These are phyloP conservation scores for Russula virescens DNA, from an alignment of 768 basidiomycete genomes.

Conservation along the genomic window DNA sequence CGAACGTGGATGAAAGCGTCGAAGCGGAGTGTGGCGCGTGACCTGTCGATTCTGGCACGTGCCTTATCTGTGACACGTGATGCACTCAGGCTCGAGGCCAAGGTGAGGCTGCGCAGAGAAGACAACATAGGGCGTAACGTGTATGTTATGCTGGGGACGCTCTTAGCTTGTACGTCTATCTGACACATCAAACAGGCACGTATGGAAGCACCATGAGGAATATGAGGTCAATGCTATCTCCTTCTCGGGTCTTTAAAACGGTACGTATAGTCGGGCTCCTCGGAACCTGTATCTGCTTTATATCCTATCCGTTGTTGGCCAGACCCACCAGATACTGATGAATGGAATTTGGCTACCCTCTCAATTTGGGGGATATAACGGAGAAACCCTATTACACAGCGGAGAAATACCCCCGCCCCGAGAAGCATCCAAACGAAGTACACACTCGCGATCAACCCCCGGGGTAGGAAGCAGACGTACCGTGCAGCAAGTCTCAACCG, in stretches of 20 bases:
- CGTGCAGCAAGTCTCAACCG: not conserved
- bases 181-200: constrained; percentile 23
- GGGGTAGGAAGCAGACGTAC: not conserved
- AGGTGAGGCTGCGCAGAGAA: not conserved
- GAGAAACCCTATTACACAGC: constrained; percentile 3
- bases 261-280: constrained; percentile 12
- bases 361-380: not conserved
- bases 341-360: not conserved
- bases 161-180: constrained; percentile 21
- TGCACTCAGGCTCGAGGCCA: not conserved
- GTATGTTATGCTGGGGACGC: not conserved
- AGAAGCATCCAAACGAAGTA: constrained; percentile 7
- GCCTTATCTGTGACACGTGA: constrained; percentile 16
- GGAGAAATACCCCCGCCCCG: not conserved
- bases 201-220: constrained; percentile 23
- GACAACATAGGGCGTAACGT: no score
- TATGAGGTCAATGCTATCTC: constrained; percentile 22
- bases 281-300: not conserved
- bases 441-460: constrained; percentile 1
- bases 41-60: constrained; percentile 7
- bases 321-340: no score
- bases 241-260: constrained; percentile 7
- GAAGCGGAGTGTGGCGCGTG: not conserved
- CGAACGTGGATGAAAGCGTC: not conserved
- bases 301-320: no score